Evolutionary conservation across 2,329 filamentous ascomycete species (phyloP), one percentile per base, ranked within the genome.

Genomic region (Amesomyces nigricolor): DNA sequence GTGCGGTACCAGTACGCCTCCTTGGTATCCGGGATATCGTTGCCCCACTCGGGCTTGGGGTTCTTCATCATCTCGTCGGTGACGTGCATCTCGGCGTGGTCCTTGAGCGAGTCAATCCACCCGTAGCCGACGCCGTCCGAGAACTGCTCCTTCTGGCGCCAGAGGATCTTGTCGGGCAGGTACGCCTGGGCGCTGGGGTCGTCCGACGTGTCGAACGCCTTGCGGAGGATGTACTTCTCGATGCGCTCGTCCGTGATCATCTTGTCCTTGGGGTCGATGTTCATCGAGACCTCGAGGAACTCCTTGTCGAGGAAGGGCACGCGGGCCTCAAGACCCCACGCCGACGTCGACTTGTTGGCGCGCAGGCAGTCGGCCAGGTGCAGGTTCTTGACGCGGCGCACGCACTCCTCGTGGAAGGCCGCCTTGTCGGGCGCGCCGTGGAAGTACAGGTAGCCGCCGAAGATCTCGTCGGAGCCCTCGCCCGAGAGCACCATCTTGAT

Each of bases 81-180:
- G 54, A 99, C 87, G 55, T 94, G 83, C 62, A 85, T 72, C 75
- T 95, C 91, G 35, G 94, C 94, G 67, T 87, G 89, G 74, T 97
- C 94, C 81, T 96, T 97, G 66, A 99, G 83, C 6, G 86, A 88
- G 68, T 99, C 94, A 69, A 99, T 99, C 94, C 94, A 99, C 61
- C 94, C 91, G 76, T 99, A 99, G 56, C 94, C 94, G 56, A 99
- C 94, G 70, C 94, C 95, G 67, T 99, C 95, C 57, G 88, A 95
- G 79, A 99, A 99, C 76, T 99, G 94, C 78, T 99, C 94, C 84
- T 99, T 99, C 75, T 99, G 95, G 70, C 95, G 83, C 88, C 90
- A 99, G 54, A 99, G 85, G 65, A 99, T 99, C 71, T 91, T 85
- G 16, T 96, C 86, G 7, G 95, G 94, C n/a, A 99, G 83, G 76